Percentiles rank a stretch among this genome's conserved stretches.
Conservation (phyloP, 2,329 filamentous ascomycete species). For the Cyclaneusma minus region DNA sequence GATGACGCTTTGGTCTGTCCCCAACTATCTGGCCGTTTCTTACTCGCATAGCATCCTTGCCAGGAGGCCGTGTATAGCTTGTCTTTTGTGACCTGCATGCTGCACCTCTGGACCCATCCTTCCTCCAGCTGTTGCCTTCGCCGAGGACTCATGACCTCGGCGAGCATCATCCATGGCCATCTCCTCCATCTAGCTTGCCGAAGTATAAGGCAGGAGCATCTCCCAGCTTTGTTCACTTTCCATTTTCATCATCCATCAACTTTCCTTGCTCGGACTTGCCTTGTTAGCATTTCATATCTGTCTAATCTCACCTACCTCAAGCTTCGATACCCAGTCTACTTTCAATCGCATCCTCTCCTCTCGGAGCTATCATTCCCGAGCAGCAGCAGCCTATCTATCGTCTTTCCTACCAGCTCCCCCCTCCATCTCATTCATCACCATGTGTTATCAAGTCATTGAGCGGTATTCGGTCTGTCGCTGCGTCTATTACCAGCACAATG, state of each 20-base stretch:
- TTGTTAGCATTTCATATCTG: conserved; percentile 15
- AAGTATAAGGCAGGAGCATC: conserved; percentile 18
- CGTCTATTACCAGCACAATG: conserved; percentile 50
- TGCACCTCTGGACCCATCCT: no score
- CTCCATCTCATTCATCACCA: conserved; percentile 19
- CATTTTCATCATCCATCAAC: conserved; percentile 11
- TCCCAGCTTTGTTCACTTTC: conserved; percentile 2
- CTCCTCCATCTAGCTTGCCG: conserved; percentile 6
- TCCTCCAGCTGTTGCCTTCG: no score
- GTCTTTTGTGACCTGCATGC: no score
- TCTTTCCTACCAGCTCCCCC: conserved; percentile 1
- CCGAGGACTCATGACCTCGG: no score
- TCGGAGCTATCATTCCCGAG: no score
- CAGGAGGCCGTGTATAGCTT: no score
- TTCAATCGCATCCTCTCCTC: conserved; percentile 8
- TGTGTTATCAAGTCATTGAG: conserved; percentile 60
- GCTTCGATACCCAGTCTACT: conserved; percentile 14
- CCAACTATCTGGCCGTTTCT: no score
- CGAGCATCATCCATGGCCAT: no score
- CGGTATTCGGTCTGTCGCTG: conserved; percentile 56
- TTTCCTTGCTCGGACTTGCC: conserved; percentile 16
- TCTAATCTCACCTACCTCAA: no score
- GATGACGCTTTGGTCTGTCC: no score
- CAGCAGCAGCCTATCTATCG: no score
- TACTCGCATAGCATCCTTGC: no score